A percentile compares a stretch with the other conserved stretches of the same genome.
Evolutionary conservation across 176 grass and related monocot species (phyloP).

Genomic region (Saccharum officinarum): DNA sequence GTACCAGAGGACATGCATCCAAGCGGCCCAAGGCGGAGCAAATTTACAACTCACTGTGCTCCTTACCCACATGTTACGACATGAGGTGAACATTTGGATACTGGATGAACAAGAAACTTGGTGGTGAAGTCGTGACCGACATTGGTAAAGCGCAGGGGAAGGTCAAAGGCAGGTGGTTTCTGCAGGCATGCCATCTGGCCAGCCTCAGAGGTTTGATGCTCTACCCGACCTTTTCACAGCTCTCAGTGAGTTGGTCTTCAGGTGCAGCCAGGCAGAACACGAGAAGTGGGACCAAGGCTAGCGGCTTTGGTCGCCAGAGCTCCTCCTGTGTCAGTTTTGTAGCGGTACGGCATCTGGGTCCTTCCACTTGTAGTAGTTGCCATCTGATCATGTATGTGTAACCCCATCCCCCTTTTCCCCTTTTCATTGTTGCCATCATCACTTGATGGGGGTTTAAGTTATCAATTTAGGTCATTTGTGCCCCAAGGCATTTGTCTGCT

Average conservation of each 20-base stretch:
- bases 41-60: slow-evolving; percentile 64
- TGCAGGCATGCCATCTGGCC: not conserved
- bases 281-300: slow-evolving; percentile 28
- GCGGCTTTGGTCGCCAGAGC: not conserved
- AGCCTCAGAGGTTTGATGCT: not conserved
- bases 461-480: slow-evolving; percentile 16
- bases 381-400: slow-evolving; percentile 27
- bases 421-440: not conserved
- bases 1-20: slow-evolving; percentile 62
- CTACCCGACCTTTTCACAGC: not conserved
- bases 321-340: slow-evolving; percentile 27
- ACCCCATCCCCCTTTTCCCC: not conserved
- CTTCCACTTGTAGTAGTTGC: slow-evolving; percentile 10
- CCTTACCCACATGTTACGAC: slow-evolving; percentile 50
- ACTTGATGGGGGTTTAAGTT: slow-evolving; percentile 27
- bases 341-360: not conserved
- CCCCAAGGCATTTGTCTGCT: slow-evolving; percentile 16
- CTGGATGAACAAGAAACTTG: slow-evolving; percentile 8
- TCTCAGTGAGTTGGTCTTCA: not conserved
- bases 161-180: not conserved
- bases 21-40: slow-evolving; percentile 68
- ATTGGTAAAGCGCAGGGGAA: not conserved
- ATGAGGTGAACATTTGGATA: slow-evolving; percentile 39
- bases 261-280: not conserved
- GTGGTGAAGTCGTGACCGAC: not conserved